Evolutionary conservation across 2,329 filamentous ascomycete genomes (phyloP).

Genomic region (Fusarium hostae): DNA sequence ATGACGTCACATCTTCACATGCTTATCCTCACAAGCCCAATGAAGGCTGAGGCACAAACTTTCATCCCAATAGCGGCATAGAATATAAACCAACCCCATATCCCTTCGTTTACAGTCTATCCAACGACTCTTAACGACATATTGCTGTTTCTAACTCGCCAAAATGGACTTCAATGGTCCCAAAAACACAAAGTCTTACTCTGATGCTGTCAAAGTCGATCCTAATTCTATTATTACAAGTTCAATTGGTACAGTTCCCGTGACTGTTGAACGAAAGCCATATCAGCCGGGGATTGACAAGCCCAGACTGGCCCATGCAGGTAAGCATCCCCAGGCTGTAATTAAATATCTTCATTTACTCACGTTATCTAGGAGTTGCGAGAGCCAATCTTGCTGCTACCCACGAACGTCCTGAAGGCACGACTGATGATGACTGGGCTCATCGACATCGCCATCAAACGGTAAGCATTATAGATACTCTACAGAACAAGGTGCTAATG

Average conservation of each 20-base stretch:
- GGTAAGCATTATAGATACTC: accelerated
- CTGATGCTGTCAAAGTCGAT: accelerated
- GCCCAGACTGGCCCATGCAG: accelerated
- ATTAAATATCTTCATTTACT: not conserved
- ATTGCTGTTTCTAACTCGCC: too few species aligned
- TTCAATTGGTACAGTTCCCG: not conserved
- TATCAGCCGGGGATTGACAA: not conserved
- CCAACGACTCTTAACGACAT: not conserved
- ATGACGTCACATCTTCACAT: not conserved
- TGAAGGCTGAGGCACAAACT: accelerated
- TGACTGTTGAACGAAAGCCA: accelerated
- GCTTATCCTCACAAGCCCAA: accelerated
- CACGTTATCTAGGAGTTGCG: not conserved
- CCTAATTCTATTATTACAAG: accelerated
- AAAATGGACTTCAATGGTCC: accelerated
- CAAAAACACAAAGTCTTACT: not conserved
- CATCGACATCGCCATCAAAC: accelerated
- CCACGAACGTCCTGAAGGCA: not conserved
- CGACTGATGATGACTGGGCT: not conserved
- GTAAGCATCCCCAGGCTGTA: not conserved
- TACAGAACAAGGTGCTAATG: accelerated
- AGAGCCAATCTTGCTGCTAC: not conserved
- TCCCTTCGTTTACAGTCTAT: accelerated
- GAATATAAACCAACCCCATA: not conserved
- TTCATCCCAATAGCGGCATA: accelerated